Evolutionary conservation across 768 basidiomycete genomes (phyloP), one percentile per base, ranked within the genome.

Genomic region (Grammothele lineata): DNA sequence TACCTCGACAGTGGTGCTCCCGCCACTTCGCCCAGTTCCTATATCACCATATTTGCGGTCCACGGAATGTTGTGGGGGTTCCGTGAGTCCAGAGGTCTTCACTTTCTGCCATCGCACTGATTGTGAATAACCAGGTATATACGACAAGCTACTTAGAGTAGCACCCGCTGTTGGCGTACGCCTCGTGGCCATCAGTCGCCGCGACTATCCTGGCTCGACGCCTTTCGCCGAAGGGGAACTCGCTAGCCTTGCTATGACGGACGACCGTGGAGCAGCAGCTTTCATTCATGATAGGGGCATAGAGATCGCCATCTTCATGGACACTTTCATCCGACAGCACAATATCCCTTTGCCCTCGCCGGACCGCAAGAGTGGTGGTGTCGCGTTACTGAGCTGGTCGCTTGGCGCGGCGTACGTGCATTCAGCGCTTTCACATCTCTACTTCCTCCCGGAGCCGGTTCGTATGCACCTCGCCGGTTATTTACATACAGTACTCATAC

Each of bases 21-120:
- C 19, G 11, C n/a, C n/a, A n/a, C n/a, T n/a, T n/a, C 21, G 11
- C 5, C 21, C 1, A 12, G n/a, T n/a, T 3, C 32, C 1, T 48
- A 48, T 36, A 22, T 33, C 6, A 48, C 47, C 15, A 26, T 48
- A 33, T 48, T 48, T 25, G 47, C 47, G 8, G 33, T 48, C 22
- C 47, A 48, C 33, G 47, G 47, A 7, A 40, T 41, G 22, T 12
- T 18, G 10, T 48, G 40, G 22, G 21, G 23, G 12, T 15, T 7
- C 33, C 40, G 47, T 48, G 26, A 12, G 47, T 48, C 7, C 17
- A 43, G 42, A 10, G 12, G 17, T 25, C 26, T 32, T 5, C 33
- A 30, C 18, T 8, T 15, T 9, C 9, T 32, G 30, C 8, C 30
- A 32, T 32, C 15, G 15, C 15, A 32, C 15, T 8, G 8, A 9